Base-by-base conservation (phyloP, 352 stramenopile species). In the Phytopythium ostracodes region DNA sequence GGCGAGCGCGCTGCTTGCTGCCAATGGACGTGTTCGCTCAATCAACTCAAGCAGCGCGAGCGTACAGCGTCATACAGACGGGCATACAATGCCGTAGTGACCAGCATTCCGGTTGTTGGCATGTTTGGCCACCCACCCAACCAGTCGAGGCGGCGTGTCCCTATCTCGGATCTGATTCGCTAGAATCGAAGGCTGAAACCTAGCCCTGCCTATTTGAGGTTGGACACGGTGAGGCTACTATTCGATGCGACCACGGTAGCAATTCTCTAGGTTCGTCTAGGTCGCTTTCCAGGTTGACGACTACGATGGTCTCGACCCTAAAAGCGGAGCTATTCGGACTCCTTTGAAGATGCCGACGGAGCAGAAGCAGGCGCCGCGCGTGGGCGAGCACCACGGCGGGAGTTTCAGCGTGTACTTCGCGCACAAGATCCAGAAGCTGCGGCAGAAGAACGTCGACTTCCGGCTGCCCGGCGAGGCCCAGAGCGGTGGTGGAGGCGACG, bases 401-500 rank as follows among this genome's bases (percentile, higher is more conserved):
- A 88, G 73, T 70, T 96, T 91, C 63, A 73, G 88, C 50, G 76
- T 96, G 38, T 97, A 97, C 79, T 96, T 97, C 86, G 64, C 75
- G 2, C 89, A 97, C 70, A 97, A 97, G 74, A 92, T 96, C 63
- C 79, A 92, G 65, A 97, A 97, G 66, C 75, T 97, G 15, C 76
- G 87, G 10, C 60, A 58, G 5, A 84, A 96, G 64, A 94, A 95
- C 63, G 71, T 71, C 11, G 60, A 60, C 22, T 65, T 90, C n/a
- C 60, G 38, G 55, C 46, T 15, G 43, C 12, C 43, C 18, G 29
- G 43, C 14, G 33, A 14, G 3, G 7, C 33, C 33, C 33, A 4
- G 33, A 14, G 33, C 33, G 33, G 7, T 10, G 6, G 7, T 38
- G 33, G 7, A 14, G 33, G 33, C 33, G 33, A 38, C 33, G 33